Conservation (phyloP, 2,329 filamentous ascomycete genomes). For the Paramyrothecium sp. region DNA sequence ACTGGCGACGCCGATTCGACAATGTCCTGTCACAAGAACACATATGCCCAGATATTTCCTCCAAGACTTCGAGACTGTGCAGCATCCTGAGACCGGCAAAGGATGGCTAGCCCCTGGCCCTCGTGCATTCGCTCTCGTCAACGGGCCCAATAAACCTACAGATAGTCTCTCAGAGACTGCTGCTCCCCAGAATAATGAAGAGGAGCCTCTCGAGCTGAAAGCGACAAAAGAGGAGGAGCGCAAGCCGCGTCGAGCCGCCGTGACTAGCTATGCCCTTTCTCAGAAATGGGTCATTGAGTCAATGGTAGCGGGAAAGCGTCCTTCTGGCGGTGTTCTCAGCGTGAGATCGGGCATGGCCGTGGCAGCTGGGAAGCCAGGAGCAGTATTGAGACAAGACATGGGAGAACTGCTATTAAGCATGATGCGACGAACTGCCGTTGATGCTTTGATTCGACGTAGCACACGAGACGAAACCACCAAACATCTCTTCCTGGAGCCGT, state of each 20-base stretch:
- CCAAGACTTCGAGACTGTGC: constrained; percentile 56
- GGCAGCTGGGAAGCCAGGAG: background rate
- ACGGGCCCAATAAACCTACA: constrained; percentile 9
- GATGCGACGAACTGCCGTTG: constrained; percentile 45
- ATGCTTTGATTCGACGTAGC: constrained; percentile 36
- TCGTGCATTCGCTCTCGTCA: constrained; percentile 26
- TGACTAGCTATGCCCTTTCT: constrained; percentile 24
- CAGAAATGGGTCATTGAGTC: constrained; percentile 26
- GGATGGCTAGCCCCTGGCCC: constrained; percentile 57
- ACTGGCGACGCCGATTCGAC: constrained; percentile 59
- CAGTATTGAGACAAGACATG: constrained; percentile 51
- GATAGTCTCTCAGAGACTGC: background rate
- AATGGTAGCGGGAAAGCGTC: constrained; percentile 15
- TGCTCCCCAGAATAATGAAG: background rate
- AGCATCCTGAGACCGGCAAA: constrained; percentile 49
- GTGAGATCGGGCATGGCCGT: constrained; percentile 24
- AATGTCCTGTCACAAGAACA: constrained; percentile 47
- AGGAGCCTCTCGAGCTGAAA: background rate
- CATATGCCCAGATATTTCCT: constrained; percentile 61
- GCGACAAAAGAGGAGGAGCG: background rate
- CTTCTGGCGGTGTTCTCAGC: constrained; percentile 11
- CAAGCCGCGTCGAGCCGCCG: constrained; percentile 11
- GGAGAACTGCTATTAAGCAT: constrained; percentile 47
- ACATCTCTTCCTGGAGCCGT: constrained; percentile 38
- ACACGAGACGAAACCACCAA: constrained; percentile 16